A percentile compares a stretch with the other conserved stretches of the same genome.
phyloP scores from a whole-genome alignment of 202 grass and related monocot species.

The Panicum virgatum region DNA sequence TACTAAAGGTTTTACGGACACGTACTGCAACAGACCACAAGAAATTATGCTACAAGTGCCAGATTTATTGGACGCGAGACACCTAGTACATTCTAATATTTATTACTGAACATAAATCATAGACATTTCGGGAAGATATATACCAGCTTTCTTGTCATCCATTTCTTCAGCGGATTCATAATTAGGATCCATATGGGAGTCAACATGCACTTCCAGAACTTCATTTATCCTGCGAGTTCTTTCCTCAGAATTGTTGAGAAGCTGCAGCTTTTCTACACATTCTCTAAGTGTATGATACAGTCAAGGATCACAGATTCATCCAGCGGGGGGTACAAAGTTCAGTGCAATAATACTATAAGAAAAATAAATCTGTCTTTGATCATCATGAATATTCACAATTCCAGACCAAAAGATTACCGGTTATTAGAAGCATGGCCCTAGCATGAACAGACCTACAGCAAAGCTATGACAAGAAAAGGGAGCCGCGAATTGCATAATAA shows the following conservation, averaged over 20 bases:
- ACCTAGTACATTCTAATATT: constrained; percentile 26
- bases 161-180: constrained; percentile 85
- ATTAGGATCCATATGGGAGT: constrained; percentile 83
- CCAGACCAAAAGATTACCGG: background rate
- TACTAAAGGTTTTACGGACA: constrained; percentile 3
- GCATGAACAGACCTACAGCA: background rate
- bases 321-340: background rate
- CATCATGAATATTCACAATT: constrained; percentile 1
- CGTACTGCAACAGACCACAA: constrained; percentile 23
- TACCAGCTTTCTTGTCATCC: constrained; percentile 56
- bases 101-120: constrained; percentile 15
- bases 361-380: constrained; percentile 26
- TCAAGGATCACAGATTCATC: constrained; percentile 58
- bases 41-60: constrained; percentile 25
- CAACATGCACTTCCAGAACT: constrained; percentile 78
- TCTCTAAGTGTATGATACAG: constrained; percentile 79
- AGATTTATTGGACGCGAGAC: background rate
- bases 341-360: constrained; percentile 15
- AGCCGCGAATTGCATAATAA: background rate
- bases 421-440: background rate
- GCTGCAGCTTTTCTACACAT: constrained; percentile 88
- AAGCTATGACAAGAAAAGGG: constrained; percentile 10
- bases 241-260: constrained; percentile 80
- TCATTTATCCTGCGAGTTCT: constrained; percentile 69
- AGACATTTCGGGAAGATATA: constrained; percentile 30